phyloP scores from a whole-genome alignment of 73 alveolate genomes.

The Paraurostyla sp. region DNA sequence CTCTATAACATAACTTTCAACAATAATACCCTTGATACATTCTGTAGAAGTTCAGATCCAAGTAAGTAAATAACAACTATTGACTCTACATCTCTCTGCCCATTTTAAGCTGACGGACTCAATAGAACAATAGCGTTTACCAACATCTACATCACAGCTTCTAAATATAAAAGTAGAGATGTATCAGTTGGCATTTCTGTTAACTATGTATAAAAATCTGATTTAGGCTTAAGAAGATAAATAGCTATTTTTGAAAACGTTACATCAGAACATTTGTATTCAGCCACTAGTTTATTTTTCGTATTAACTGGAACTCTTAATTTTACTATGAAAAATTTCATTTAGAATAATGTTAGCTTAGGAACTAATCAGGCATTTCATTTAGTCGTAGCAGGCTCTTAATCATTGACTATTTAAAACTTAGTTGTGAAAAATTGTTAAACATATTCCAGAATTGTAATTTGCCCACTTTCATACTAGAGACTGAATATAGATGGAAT shows the following conservation, averaged over 20 bases:
- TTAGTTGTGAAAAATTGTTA: background rate
- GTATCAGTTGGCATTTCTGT: background rate
- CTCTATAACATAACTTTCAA: background rate
- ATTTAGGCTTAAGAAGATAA: background rate
- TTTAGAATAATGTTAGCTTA: background rate
- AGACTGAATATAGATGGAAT: background rate
- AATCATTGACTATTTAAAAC: background rate
- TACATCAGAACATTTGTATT: background rate
- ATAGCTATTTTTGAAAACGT: background rate
- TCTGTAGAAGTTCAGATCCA: too few species aligned
- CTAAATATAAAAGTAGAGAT: background rate
- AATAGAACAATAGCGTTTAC: too few species aligned
- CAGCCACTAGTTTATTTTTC: background rate
- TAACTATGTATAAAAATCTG: background rate
- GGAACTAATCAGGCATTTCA: background rate
- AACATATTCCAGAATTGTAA: background rate
- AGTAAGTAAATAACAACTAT: too few species aligned
- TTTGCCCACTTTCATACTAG: background rate
- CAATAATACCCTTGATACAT: too few species aligned
- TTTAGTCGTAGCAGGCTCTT: background rate
- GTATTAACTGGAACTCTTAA: background rate
- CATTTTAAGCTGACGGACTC: too few species aligned
- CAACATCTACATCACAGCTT: conserved; percentile 4
- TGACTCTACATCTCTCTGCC: too few species aligned
- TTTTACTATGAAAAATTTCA: background rate